Evolutionary conservation across 768 basidiomycete genomes (phyloP).

Genomic region (Boletus tylopilopsis): DNA sequence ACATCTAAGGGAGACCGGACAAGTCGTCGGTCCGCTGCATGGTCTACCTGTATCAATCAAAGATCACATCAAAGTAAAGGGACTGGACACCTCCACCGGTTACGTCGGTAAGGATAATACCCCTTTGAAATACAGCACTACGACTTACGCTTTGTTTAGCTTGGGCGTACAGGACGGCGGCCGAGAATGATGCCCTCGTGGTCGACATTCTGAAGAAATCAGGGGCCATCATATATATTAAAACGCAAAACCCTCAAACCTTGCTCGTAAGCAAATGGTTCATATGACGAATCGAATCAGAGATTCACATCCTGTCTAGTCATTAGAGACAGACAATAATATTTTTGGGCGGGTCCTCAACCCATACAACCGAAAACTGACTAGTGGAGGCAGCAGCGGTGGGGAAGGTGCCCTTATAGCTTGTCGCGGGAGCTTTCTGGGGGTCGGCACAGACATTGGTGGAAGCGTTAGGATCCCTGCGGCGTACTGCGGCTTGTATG

Average conservation of each 20-base stretch:
- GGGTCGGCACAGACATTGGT: slow-evolving; percentile 48
- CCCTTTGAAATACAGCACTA: background rate
- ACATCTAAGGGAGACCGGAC: slow-evolving; percentile 42
- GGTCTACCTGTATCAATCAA: slow-evolving; percentile 45
- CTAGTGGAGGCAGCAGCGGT: slow-evolving; percentile 45
- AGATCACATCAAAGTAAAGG: slow-evolving; percentile 45
- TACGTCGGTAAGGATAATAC: slow-evolving; percentile 19
- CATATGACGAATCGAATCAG: background rate
- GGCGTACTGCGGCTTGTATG: slow-evolving; percentile 39
- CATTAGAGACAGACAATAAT: slow-evolving; percentile 52
- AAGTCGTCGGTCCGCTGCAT: slow-evolving; percentile 44
- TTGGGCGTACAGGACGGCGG: slow-evolving; percentile 38
- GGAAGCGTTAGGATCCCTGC: slow-evolving; percentile 45
- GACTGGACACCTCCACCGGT: slow-evolving; percentile 38
- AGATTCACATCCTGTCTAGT: slow-evolving; percentile 29
- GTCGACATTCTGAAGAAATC: slow-evolving; percentile 43
- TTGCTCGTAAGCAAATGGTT: slow-evolving; percentile 37
- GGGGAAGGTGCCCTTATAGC: slow-evolving; percentile 47
- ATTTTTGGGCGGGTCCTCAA: slow-evolving; percentile 61
- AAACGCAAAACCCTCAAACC: slow-evolving; percentile 48
- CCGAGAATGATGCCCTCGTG: slow-evolving; percentile 40
- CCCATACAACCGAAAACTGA: slow-evolving; percentile 51
- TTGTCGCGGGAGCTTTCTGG: slow-evolving; percentile 38
- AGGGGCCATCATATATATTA: slow-evolving; percentile 44
- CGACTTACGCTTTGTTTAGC: slow-evolving; percentile 24